Percentiles rank a stretch among this genome's conserved stretches.
Conservation (phyloP, 345 rosid genomes). For the Acer saccharum region DNA sequence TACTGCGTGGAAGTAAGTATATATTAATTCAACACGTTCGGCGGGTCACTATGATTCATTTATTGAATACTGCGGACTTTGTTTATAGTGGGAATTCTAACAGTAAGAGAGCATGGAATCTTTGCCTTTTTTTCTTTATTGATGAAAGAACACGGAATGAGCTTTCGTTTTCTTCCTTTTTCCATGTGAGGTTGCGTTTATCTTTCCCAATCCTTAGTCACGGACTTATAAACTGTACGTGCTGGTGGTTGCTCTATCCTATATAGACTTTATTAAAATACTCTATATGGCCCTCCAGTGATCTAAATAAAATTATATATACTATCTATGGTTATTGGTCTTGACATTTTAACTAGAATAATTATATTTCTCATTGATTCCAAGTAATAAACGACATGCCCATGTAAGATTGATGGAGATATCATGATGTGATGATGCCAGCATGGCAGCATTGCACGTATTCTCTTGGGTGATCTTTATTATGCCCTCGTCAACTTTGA, state of each 20-base stretch:
- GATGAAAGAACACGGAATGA: not conserved
- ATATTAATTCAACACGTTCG: slow-evolving; percentile 5
- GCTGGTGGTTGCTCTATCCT: not conserved
- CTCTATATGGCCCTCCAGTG: slow-evolving; percentile 1
- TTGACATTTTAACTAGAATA: not conserved
- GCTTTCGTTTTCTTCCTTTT: not conserved
- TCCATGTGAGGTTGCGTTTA: slow-evolving; percentile 7
- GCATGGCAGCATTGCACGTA: not conserved
- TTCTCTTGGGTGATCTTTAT: not conserved
- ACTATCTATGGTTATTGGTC: not conserved
- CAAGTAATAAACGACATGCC: slow-evolving; percentile 9
- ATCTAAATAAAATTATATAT: not conserved
- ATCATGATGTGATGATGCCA: not conserved
- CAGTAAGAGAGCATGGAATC: slow-evolving; percentile 5
- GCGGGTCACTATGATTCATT: slow-evolving; percentile 14
- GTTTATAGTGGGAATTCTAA: slow-evolving; percentile 15
- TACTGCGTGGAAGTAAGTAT: not conserved
- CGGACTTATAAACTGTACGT: slow-evolving; percentile 19
- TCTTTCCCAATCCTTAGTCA: slow-evolving; percentile 21
- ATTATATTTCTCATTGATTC: not conserved
- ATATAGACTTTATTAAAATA: not conserved
- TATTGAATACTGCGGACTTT: slow-evolving; percentile 7
- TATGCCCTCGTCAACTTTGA: not conserved
- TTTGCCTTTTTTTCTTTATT: not conserved
- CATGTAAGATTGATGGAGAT: slow-evolving; percentile 3